Evolutionary conservation across 192 early-diverging fungal species (phyloP).

Genomic region (Coemansia sp.): DNA sequence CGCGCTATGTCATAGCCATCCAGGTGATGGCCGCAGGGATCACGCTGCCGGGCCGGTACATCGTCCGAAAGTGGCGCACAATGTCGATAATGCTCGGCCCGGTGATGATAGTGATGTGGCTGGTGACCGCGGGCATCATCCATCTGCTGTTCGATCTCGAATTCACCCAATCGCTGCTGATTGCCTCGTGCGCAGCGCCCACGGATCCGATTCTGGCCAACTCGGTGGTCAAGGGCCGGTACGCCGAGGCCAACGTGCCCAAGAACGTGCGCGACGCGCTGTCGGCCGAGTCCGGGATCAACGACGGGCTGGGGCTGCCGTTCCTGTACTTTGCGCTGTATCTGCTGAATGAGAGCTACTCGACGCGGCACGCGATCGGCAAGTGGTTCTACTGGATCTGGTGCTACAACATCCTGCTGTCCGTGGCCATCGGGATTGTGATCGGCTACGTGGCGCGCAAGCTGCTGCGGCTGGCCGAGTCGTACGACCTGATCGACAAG

Average conservation of each 20-base stretch:
- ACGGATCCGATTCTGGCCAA: conserved; percentile 95
- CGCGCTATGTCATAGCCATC: conserved; percentile 80
- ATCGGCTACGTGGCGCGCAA: conserved; percentile 70
- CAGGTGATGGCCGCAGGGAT: conserved; percentile 82
- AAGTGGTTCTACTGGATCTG: conserved; percentile 78
- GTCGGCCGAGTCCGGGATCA: conserved; percentile 80
- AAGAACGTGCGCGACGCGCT: conserved; percentile 71
- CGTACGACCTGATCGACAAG: conserved; percentile 80
- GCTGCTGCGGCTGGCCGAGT: conserved; percentile 66
- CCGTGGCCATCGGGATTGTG: conserved; percentile 67
- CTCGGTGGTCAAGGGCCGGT: conserved; percentile 90
- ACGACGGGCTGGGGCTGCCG: conserved; percentile 84
- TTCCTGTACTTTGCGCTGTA: conserved; percentile 72
- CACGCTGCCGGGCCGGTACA: conserved; percentile 71
- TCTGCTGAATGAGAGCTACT: conserved; percentile 52
- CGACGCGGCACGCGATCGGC: conserved; percentile 61
- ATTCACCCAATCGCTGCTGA: conserved; percentile 61
- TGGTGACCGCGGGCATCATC: conserved; percentile 61
- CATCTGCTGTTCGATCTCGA: conserved; percentile 49
- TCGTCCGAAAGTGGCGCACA: conserved; percentile 67
- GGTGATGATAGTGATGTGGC: conserved; percentile 81
- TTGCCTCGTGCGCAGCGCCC: conserved; percentile 82
- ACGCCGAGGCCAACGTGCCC: conserved; percentile 88
- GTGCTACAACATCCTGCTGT: conserved; percentile 79
- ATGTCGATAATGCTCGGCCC: conserved; percentile 74